Conservation (phyloP, 1,139 yeast species). For the Hanseniaspora uvarum region DNA sequence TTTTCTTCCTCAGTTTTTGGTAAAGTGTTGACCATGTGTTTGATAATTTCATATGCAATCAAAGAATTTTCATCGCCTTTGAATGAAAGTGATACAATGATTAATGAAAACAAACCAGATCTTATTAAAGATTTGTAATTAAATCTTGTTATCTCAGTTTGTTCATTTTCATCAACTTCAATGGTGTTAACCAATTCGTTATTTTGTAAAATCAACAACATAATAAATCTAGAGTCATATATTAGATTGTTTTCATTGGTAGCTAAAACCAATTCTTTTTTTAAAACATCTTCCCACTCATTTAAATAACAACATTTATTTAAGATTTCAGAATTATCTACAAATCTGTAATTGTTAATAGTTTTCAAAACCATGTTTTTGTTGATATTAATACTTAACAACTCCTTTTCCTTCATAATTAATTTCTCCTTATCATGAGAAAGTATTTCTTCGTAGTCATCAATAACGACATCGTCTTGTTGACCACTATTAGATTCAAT, state of each 20-base stretch:
- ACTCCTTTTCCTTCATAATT: slow-evolving; percentile 40
- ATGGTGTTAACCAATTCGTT: slow-evolving; percentile 44
- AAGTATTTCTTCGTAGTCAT: not conserved
- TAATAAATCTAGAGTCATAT: slow-evolving; percentile 55
- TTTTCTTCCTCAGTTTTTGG: slow-evolving; percentile 27
- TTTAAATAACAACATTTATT: slow-evolving; percentile 23
- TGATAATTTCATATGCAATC: slow-evolving; percentile 38
- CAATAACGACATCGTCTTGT: slow-evolving; percentile 24
- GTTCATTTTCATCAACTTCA: slow-evolving; percentile 26
- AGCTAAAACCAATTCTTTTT: slow-evolving; percentile 20
- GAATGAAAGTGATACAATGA: slow-evolving; percentile 46
- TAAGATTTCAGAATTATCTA: slow-evolving; percentile 25
- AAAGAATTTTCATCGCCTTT: slow-evolving; percentile 43
- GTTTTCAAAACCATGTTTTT: slow-evolving; percentile 45
- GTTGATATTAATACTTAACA: slow-evolving; percentile 47
- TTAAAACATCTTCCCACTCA: slow-evolving; percentile 29
- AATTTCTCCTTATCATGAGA: slow-evolving; percentile 36
- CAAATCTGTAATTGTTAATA: slow-evolving; percentile 32
- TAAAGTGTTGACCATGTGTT: slow-evolving; percentile 36
- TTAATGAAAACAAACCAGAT: slow-evolving; percentile 46
- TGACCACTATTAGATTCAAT: slow-evolving; percentile 35
- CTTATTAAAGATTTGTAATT: slow-evolving; percentile 53
- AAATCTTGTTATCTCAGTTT: slow-evolving; percentile 32
- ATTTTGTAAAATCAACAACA: slow-evolving; percentile 49
- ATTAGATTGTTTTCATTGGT: slow-evolving; percentile 19